Evolutionary conservation across 768 basidiomycete species (phyloP).

Genomic region (Mycena chlorophos): DNA sequence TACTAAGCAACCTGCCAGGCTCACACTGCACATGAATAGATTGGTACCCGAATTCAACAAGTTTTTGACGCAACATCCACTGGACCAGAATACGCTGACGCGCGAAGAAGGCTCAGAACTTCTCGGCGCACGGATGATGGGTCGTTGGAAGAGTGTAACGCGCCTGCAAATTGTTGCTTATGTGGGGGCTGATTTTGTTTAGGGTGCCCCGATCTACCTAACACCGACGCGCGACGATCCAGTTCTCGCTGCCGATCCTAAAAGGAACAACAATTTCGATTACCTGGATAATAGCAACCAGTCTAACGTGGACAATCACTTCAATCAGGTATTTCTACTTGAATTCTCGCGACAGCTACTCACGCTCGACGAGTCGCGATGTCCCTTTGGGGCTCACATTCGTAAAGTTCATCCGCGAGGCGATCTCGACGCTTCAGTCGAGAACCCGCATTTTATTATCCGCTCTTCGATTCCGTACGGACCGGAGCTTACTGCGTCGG

Average conservation of each 20-base stretch:
- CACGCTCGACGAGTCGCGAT: too few relatives aligned
- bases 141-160: slow-evolving; percentile 36
- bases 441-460: neutral
- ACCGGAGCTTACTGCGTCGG: slow-evolving; percentile 35
- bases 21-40: neutral
- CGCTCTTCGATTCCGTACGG: neutral
- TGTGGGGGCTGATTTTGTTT: neutral
- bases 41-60: slow-evolving; percentile 34
- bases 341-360: too few relatives aligned
- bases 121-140: slow-evolving; percentile 35
- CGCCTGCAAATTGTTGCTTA: neutral
- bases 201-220: slow-evolving; percentile 37
- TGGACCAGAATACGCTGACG: slow-evolving; percentile 19
- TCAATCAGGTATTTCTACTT: slow-evolving; percentile 32
- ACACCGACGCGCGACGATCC: slow-evolving; percentile 29
- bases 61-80: slow-evolving; percentile 24
- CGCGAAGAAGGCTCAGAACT: slow-evolving; percentile 29
- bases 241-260: slow-evolving; percentile 21
- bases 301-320: slow-evolving; percentile 17
- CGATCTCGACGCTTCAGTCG: neutral
- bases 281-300: slow-evolving; percentile 19
- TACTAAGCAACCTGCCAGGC: neutral
- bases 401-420: neutral
- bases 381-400: neutral
- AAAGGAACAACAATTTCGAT: slow-evolving; percentile 34